Evolutionary conservation across 2,329 filamentous ascomycete genomes (phyloP).

Genomic region (Curvularia sp.): DNA sequence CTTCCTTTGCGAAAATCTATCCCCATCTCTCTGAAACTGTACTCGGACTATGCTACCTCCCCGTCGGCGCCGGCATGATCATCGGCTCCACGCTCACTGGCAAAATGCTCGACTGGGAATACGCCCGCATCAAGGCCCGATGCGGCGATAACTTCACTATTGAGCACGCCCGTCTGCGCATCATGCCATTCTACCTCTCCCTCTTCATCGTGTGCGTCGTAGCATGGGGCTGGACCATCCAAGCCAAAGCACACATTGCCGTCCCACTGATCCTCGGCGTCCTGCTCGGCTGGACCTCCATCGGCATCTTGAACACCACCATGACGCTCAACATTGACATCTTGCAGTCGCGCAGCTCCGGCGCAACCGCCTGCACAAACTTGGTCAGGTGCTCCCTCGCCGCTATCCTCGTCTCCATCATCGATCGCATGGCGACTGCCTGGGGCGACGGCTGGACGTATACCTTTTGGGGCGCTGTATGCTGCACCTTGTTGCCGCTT

Average conservation of each 20-base stretch:
- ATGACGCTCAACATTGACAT: conserved; percentile 44
- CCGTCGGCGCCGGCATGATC: conserved; percentile 64
- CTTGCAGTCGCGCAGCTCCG: conserved; percentile 35
- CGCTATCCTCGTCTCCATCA: conserved; percentile 35
- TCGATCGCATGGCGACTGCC: conserved; percentile 32
- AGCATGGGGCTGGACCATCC: conserved; percentile 38
- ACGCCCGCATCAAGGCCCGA: conserved; percentile 49
- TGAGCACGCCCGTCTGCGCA: conserved; percentile 37
- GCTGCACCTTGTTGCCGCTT: conserved; percentile 34
- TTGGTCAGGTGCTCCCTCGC: conserved; percentile 37
- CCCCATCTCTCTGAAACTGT: conserved; percentile 35
- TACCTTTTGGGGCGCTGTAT: conserved; percentile 35
- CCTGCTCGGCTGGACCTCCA: conserved; percentile 38
- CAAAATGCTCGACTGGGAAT: conserved; percentile 62
- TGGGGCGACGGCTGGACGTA: conserved; percentile 41
- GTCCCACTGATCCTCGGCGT: conserved; percentile 33
- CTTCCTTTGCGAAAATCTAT: conserved; percentile 35
- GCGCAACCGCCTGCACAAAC: conserved; percentile 40
- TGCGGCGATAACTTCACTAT: conserved; percentile 35
- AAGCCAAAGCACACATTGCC: conserved; percentile 32
- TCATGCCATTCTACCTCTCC: conserved; percentile 38
- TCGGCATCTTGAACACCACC: conserved; percentile 40
- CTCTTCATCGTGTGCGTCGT: conserved; percentile 39
- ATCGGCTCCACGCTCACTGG: conserved; percentile 61
- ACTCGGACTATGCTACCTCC: conserved; percentile 56